Evolutionary conservation across 106 monocot species (phyloP).

Genomic region (Allium cepa): DNA sequence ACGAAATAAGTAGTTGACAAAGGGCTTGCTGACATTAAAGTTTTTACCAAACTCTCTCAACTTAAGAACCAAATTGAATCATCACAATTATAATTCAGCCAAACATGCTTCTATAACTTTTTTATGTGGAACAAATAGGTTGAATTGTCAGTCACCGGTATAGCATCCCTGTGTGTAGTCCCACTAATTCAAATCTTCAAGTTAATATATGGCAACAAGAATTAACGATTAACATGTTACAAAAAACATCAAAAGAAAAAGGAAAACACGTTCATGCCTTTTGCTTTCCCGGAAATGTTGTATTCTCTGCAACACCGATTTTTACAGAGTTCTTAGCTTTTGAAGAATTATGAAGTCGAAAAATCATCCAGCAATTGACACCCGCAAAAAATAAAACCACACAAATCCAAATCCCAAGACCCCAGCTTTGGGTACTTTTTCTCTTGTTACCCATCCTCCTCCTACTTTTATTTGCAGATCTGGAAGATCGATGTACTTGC

Average conservation of each 20-base stretch:
- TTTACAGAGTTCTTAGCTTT: not conserved
- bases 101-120: too few relatives aligned
- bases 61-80: too few relatives aligned
- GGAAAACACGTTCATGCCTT: not conserved
- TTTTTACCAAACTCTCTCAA: too few relatives aligned
- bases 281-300: not conserved
- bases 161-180: not conserved
- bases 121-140: too few relatives aligned
- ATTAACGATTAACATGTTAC: not conserved
- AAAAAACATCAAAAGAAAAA: not conserved
- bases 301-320: not conserved
- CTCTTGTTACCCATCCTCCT: slow-evolving; percentile 3
- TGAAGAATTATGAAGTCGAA: slow-evolving; percentile 21
- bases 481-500: too few relatives aligned
- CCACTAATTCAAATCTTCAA: not conserved
- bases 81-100: too few relatives aligned
- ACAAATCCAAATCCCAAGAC: slow-evolving; percentile 21
- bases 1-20: too few relatives aligned
- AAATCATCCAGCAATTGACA: slow-evolving; percentile 65
- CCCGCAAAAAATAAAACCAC: slow-evolving; percentile 50
- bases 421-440: slow-evolving; percentile 14
- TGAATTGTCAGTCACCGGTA: too few relatives aligned
- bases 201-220: not conserved
- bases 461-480: slow-evolving; percentile 5
- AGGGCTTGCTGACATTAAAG: too few relatives aligned